phyloP scores from a whole-genome alignment of 2,329 filamentous ascomycete genomes.

The Alternaria tenuissima region DNA sequence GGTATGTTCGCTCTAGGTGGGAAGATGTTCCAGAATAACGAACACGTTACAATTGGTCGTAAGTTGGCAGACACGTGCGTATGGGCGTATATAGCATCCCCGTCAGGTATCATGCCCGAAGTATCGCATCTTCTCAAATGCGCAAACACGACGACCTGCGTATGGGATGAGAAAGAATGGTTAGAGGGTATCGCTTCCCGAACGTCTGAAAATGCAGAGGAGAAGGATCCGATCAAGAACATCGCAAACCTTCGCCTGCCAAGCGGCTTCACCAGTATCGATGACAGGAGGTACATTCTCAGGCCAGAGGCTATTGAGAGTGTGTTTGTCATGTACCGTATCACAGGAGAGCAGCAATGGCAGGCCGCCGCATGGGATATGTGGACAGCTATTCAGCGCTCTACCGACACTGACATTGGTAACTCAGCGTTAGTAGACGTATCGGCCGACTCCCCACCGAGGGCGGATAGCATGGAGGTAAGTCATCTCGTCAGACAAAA shows the following conservation, averaged over 20 bases:
- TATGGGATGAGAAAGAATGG: slow-evolving; percentile 64
- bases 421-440: slow-evolving; percentile 58
- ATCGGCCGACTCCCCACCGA: slow-evolving; percentile 48
- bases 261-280: slow-evolving; percentile 54
- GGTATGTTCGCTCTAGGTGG: slow-evolving; percentile 70
- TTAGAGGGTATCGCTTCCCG: slow-evolving; percentile 49
- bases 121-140: slow-evolving; percentile 64
- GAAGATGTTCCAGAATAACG: slow-evolving; percentile 63
- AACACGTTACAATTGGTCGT: slow-evolving; percentile 63
- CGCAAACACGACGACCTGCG: slow-evolving; percentile 51
- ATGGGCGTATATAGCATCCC: slow-evolving; percentile 67
- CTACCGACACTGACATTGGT: slow-evolving; percentile 55
- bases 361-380: slow-evolving; percentile 60
- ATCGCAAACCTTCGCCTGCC: slow-evolving; percentile 53
- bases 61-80: slow-evolving; percentile 68
- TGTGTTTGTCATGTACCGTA: slow-evolving; percentile 68
- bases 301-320: slow-evolving; percentile 67
- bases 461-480: slow-evolving; percentile 57
- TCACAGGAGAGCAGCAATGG: slow-evolving; percentile 62
- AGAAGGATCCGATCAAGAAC: slow-evolving; percentile 45
- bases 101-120: slow-evolving; percentile 69
- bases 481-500: slow-evolving; percentile 3
- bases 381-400: slow-evolving; percentile 56
- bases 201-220: slow-evolving; percentile 28
- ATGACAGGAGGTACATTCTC: slow-evolving; percentile 57